Percentiles rank a stretch among this genome's conserved stretches.
These are phyloP conservation scores for Stagonosporopsis vannaccii DNA, from an alignment of 2,329 filamentous ascomycete genomes.

Conservation along the genomic window DNA sequence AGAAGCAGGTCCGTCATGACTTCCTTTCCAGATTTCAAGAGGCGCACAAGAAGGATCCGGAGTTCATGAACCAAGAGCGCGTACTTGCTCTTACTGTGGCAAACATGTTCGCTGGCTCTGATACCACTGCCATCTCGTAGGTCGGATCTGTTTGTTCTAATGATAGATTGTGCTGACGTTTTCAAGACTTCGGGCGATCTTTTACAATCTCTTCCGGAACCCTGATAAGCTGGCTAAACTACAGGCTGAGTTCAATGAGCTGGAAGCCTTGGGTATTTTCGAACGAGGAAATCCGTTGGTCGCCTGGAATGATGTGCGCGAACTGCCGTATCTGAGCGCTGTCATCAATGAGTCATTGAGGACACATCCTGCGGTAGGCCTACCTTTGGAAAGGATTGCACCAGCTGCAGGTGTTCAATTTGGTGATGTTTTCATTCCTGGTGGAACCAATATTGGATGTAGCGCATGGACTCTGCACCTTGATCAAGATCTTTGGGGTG, in stretches of 20 bases:
- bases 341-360: conserved; percentile 55
- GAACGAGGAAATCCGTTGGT: conserved; percentile 2
- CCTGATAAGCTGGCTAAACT: conserved; percentile 28
- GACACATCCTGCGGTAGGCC: conserved; percentile 53
- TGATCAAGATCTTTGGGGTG: conserved; percentile 17
- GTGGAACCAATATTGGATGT: conserved; percentile 23
- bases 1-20: conserved; percentile 6
- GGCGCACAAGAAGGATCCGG: conserved; percentile 20
- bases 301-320: conserved; percentile 12
- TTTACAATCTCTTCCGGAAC: conserved; percentile 48
- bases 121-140: conserved; percentile 47
- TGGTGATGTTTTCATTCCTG: conserved; percentile 6
- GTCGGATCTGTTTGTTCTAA: not conserved
- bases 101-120: conserved; percentile 28
- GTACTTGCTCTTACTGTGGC: conserved; percentile 25
- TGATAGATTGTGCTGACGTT: not conserved
- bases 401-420: conserved; percentile 44
- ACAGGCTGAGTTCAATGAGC: conserved; percentile 23
- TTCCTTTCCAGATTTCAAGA: conserved; percentile 24
- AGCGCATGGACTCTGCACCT: conserved; percentile 25
- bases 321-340: conserved; percentile 51
- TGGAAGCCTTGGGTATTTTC: conserved; percentile 14
- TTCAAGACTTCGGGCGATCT: conserved; percentile 40
- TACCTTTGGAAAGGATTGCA: conserved; percentile 49
- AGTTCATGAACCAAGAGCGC: conserved; percentile 20